Evolutionary conservation across 129 eudicot species (phyloP), one percentile per base, ranked within the genome.

Genomic region (Pittosporum tobira): DNA sequence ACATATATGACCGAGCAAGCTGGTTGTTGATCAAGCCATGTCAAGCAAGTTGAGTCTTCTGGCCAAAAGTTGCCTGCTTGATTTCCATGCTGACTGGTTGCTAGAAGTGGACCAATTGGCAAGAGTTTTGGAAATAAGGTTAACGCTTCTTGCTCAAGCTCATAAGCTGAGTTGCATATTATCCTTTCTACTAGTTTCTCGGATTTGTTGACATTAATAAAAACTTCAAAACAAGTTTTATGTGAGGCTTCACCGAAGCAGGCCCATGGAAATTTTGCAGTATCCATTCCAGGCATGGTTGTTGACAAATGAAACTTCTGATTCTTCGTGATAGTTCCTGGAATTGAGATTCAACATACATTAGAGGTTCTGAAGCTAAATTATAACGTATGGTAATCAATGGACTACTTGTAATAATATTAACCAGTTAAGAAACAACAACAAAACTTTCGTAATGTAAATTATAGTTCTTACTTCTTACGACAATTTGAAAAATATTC

Each of bases 231-330:
- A 4, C 59, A 2, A 4, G 27, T 9, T 67, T 54, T 63, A 21
- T 16, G 19, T 0, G 53, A 48, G 25, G 37, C 31, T 9, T 81
- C 82, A 4, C 46, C 11, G 18, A 73, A 2, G 24, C 63, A 25
- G 3, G 58, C 45, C 89, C 89, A 82, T 3, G 25, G 0, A 22
- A 78, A 52, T 2, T 71, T 22, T 50, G 53, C 49, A 20, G 77
- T 51, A 59, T 48, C 54, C 71, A 82, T 75, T 2, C 59, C 55
- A 2, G 79, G 79, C 80, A 81, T 73, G 58, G 48, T 18, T 52
- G 75, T 73, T 22, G 88, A 73, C 8, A 81, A 58, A 57, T 70
- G 63, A 34, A 81, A 62, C 50, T 48, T 43, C 49, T 70, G 49
- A 0, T 63, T 34, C 42, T 48, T 70, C 67, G 62, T 13, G 5